These are phyloP conservation scores for Papiliotrema fonsecae DNA, from an alignment of 1,284 basidiomycete genomes.

Conservation along the genomic window DNA sequence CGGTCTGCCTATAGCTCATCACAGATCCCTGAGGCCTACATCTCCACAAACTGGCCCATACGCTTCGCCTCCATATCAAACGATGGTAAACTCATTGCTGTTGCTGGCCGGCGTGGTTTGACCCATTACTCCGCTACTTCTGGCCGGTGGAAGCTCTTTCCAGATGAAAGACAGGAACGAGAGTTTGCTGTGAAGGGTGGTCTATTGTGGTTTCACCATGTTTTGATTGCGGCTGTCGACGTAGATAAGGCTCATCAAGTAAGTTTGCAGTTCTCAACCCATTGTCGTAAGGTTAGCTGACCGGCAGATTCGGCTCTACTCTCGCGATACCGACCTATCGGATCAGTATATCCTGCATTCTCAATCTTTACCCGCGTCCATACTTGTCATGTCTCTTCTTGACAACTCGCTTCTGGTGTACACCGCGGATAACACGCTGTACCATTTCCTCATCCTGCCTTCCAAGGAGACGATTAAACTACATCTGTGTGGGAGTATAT, in stretches of 20 bases:
- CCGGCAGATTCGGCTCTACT: slow-evolving; percentile 83
- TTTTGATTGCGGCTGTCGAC: slow-evolving; percentile 86
- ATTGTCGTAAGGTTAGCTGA: background rate
- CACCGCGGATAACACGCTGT: slow-evolving; percentile 90
- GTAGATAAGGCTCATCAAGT: slow-evolving; percentile 73
- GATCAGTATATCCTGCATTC: slow-evolving; percentile 79
- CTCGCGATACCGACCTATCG: slow-evolving; percentile 86
- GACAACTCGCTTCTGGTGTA: slow-evolving; percentile 97
- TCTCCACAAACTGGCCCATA: slow-evolving; percentile 91
- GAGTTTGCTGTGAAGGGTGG: slow-evolving; percentile 86
- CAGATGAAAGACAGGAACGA: slow-evolving; percentile 78
- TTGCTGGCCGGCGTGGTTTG: slow-evolving; percentile 85
- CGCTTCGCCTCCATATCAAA: slow-evolving; percentile 85
- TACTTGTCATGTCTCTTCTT: slow-evolving; percentile 81
- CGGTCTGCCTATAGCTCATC: background rate
- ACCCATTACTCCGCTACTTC: slow-evolving; percentile 91
- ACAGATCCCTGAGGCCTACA: slow-evolving; percentile 74
- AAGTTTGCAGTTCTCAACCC: slow-evolving; percentile 17
- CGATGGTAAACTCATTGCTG: slow-evolving; percentile 87
- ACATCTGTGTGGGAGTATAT: slow-evolving; percentile 89
- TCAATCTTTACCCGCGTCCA: slow-evolving; percentile 69
- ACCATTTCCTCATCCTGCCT: slow-evolving; percentile 87
- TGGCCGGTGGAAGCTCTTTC: slow-evolving; percentile 92
- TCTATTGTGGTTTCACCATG: slow-evolving; percentile 94
- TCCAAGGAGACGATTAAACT: slow-evolving; percentile 77